These are phyloP conservation scores for Cladophialophora chaetospira DNA, from an alignment of 2,329 filamentous ascomycete genomes.

Conservation along the genomic window DNA sequence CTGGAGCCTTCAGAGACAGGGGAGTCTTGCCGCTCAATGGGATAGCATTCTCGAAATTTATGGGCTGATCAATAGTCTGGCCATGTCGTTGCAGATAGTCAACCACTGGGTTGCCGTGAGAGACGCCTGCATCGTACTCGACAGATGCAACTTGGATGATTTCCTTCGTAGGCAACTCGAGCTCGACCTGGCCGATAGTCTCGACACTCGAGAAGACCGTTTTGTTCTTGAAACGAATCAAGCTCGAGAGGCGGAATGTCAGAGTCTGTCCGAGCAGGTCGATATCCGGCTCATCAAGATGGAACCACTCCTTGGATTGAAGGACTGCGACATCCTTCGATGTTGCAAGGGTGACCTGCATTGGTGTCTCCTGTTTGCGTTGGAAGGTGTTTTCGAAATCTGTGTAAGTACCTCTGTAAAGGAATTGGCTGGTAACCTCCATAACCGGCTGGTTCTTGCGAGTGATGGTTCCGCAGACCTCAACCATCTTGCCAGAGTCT, in stretches of 20 bases:
- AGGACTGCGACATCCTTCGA: conserved; percentile 91
- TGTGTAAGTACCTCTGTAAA: conserved; percentile 89
- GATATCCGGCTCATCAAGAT: conserved; percentile 77
- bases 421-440: conserved; percentile 97
- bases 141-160: conserved; percentile 96
- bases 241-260: conserved; percentile 90
- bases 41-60: conserved; percentile 97
- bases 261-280: conserved; percentile 91
- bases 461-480: conserved; percentile 95
- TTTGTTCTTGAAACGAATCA: conserved; percentile 94
- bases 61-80: conserved; percentile 88
- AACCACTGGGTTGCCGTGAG: conserved; percentile 93
- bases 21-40: conserved; percentile 91
- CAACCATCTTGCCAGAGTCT: conserved; percentile 98
- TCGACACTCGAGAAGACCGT: conserved; percentile 87
- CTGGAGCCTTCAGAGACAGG: conserved; percentile 83
- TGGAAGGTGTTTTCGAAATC: conserved; percentile 99
- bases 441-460: conserved; percentile 84
- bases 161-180: conserved; percentile 96
- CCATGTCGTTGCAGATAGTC: conserved; percentile 94
- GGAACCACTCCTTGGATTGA: conserved; percentile 97
- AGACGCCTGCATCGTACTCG: conserved; percentile 87
- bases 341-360: conserved; percentile 85
- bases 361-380: conserved; percentile 91
- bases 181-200: conserved; percentile 86